Evolutionary conservation across 345 rosid species (phyloP).

Genomic region (Raphanus sativus): DNA sequence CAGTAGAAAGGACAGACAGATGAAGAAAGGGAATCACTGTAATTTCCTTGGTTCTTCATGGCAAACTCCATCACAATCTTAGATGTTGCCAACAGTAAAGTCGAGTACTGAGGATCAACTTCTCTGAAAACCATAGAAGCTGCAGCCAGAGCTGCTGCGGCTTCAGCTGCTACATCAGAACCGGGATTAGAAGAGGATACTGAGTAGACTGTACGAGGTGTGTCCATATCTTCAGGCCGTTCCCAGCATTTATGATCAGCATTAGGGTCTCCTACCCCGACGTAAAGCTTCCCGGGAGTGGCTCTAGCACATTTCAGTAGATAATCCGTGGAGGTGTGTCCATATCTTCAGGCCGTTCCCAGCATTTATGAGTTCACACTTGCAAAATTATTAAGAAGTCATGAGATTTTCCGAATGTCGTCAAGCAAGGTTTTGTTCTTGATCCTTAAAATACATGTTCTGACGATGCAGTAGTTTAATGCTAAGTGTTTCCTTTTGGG

Average conservation of each 20-base stretch:
- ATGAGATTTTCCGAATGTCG: no score
- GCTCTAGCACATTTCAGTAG: slow-evolving; percentile 79
- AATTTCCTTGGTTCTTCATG: slow-evolving; percentile 67
- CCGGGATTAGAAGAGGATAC: slow-evolving; percentile 77
- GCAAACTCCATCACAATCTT: slow-evolving; percentile 75
- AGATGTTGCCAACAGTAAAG: slow-evolving; percentile 54
- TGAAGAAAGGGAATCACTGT: slow-evolving; percentile 71
- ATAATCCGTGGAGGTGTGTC: no score
- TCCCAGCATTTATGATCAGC: slow-evolving; percentile 93
- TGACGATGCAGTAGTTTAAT: no score
- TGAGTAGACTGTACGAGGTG: slow-evolving; percentile 60
- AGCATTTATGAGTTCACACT: no score
- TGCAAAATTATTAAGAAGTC: no score
- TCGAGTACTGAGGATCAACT: slow-evolving; percentile 55
- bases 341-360: no score
- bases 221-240: slow-evolving; percentile 96
- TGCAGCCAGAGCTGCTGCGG: slow-evolving; percentile 84
- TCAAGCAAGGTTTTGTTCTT: no score
- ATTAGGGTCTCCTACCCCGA: slow-evolving; percentile 90
- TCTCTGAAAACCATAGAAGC: slow-evolving; percentile 81
- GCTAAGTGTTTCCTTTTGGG: no score
- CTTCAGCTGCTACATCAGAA: slow-evolving; percentile 88
- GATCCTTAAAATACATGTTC: no score
- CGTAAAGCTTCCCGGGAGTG: slow-evolving; percentile 74
- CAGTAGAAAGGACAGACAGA: slow-evolving; percentile 78